phyloP scores from a whole-genome alignment of 139 green algal genomes.

The Zygnema cylindricum region DNA sequence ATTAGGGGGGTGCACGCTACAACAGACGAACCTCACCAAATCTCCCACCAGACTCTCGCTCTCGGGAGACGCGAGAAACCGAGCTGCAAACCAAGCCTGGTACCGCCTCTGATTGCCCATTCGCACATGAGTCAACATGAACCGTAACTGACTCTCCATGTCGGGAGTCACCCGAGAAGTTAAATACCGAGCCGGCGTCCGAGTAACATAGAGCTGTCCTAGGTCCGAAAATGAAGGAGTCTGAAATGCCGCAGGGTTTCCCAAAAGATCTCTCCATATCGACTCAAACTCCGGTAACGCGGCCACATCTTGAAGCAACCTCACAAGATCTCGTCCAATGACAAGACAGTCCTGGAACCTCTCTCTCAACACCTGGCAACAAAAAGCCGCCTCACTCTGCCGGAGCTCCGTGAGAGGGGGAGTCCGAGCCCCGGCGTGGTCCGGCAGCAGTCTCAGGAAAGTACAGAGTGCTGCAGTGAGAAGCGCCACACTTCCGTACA shows the following conservation, averaged over 20 bases:
- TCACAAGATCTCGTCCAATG: constrained; percentile 57
- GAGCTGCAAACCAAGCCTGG: constrained; percentile 55
- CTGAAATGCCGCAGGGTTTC: constrained; percentile 50
- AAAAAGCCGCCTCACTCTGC: constrained; percentile 56
- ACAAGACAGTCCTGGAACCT: constrained; percentile 55
- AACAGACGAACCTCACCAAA: constrained; percentile 62
- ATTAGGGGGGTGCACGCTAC: constrained; percentile 57
- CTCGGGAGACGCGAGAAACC: constrained; percentile 46
- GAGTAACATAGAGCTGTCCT: constrained; percentile 44
- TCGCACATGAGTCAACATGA: constrained; percentile 54
- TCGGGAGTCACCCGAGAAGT: constrained; percentile 54
- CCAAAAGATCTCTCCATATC: constrained; percentile 56
- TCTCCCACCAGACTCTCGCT: constrained; percentile 57
- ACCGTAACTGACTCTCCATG: constrained; percentile 57
- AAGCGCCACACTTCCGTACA: constrained; percentile 21
- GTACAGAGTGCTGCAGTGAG: constrained; percentile 52
- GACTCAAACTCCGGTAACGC: constrained; percentile 57
- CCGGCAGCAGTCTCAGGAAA: constrained; percentile 50
- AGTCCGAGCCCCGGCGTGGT: constrained; percentile 34
- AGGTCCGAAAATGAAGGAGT: constrained; percentile 51
- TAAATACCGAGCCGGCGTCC: constrained; percentile 48
- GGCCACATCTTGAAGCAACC: constrained; percentile 57
- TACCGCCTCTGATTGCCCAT: constrained; percentile 64
- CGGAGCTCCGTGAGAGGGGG: constrained; percentile 16
- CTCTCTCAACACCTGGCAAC: constrained; percentile 42